Percentiles rank a stretch among this genome's conserved stretches.
Conservation (phyloP, 257 asterid species). For the Buddleja alternifolia region DNA sequence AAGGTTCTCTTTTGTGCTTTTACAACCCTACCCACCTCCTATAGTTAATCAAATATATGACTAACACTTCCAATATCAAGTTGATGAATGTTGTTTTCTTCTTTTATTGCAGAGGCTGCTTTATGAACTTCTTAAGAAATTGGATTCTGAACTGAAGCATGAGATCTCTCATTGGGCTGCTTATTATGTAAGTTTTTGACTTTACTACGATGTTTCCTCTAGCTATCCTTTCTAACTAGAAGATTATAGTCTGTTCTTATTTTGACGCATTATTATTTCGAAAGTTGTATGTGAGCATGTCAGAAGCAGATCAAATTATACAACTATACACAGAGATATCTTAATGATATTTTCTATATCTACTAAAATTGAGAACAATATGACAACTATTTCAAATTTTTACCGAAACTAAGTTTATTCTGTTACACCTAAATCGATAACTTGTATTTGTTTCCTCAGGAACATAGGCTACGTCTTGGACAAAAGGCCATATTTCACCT, state of each 20-base stretch:
- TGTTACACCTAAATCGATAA: constrained; percentile 5
- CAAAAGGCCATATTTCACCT: constrained; percentile 98
- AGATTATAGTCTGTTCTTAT: background rate
- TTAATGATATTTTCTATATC: background rate
- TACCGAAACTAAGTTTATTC: background rate
- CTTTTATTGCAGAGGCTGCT: constrained; percentile 73
- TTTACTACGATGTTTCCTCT: constrained; percentile 14
- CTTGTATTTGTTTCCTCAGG: constrained; percentile 51
- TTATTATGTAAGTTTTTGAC: constrained; percentile 70
- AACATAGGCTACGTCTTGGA: constrained; percentile 90
- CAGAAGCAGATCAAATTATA: no score
- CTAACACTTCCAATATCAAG: background rate
- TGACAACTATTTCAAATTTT: background rate
- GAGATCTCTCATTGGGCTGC: constrained; percentile 96
- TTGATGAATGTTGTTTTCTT: constrained; percentile 22
- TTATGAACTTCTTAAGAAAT: constrained; percentile 80
- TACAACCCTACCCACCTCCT: constrained; percentile 5
- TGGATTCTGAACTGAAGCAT: constrained; percentile 92
- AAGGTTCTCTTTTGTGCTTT: constrained; percentile 56
- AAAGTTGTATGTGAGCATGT: background rate
- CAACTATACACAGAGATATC: no score
- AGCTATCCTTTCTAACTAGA: background rate
- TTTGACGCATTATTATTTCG: background rate
- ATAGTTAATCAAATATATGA: background rate
- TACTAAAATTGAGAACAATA: background rate